Conservation (phyloP, 257 asterid genomes). For the Ajuga chamaepitys region DNA sequence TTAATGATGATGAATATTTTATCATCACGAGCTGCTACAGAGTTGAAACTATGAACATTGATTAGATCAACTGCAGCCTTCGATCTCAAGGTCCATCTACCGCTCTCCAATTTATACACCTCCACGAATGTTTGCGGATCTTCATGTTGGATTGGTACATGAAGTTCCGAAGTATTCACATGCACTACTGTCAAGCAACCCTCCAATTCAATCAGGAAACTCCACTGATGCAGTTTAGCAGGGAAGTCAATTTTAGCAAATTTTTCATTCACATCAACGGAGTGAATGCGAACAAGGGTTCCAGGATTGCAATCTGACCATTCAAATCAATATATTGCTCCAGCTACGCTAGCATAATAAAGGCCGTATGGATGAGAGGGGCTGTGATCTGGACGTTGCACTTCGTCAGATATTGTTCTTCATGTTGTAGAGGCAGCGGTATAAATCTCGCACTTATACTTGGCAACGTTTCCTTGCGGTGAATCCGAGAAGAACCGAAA, state of each 20-base stretch:
- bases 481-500: conserved; percentile 15
- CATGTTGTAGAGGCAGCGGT: conserved; percentile 11
- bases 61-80: not conserved
- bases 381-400: not conserved
- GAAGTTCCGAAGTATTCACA: not conserved
- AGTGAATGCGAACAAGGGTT: conserved; percentile 1
- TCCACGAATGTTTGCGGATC: conserved; percentile 5
- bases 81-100: conserved; percentile 13
- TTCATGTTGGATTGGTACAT: not conserved
- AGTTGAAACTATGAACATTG: conserved; percentile 10
- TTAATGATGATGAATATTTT: conserved; percentile 19
- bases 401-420: conserved; percentile 5
- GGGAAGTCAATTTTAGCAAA: conserved; percentile 17
- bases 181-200: conserved; percentile 20
- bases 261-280: conserved; percentile 21
- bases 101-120: conserved; percentile 10
- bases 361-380: conserved; percentile 1
- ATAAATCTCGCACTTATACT: conserved; percentile 18
- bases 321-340: conserved; percentile 21
- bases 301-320: conserved; percentile 4
- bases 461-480: not conserved
- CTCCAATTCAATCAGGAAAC: conserved; percentile 22
- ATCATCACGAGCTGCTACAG: conserved; percentile 7
- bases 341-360: conserved; percentile 17
- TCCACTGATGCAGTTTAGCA: not conserved